phyloP scores from a whole-genome alignment of 176 grass and related monocot species.

The Eleusine indica region DNA sequence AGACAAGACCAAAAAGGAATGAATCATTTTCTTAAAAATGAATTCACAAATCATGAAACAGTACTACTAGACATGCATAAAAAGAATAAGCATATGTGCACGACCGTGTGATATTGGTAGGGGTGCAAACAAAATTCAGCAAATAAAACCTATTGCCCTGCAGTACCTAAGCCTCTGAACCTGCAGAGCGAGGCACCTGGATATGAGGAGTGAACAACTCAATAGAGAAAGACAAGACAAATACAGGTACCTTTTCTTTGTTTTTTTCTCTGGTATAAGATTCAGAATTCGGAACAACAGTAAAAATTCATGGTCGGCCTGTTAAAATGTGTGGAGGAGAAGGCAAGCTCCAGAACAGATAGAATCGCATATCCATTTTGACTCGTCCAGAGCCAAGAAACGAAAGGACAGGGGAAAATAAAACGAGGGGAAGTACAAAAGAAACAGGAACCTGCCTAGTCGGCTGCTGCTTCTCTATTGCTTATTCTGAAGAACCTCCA shows the following conservation, averaged over 20 bases:
- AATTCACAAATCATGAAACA: no score
- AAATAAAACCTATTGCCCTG: not conserved
- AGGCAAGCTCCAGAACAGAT: not conserved
- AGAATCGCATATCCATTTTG: constrained; percentile 30
- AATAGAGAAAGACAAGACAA: not conserved
- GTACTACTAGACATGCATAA: no score
- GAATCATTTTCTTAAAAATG: no score
- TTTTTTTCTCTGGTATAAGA: not conserved
- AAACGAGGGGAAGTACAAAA: not conserved
- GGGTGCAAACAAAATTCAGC: no score
- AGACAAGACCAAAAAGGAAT: no score
- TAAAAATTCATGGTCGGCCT: constrained; percentile 7
- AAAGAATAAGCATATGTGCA: no score
- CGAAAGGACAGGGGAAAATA: not conserved
- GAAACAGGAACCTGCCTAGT: constrained; percentile 11
- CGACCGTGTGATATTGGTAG: no score
- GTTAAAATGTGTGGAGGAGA: constrained; percentile 15
- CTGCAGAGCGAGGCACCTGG: not conserved
- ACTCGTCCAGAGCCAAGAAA: not conserved
- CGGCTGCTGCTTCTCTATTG: not conserved
- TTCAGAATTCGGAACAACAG: not conserved
- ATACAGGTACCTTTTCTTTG: not conserved
- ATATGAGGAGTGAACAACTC: not conserved
- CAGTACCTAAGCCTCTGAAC: not conserved
- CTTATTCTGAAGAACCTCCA: not conserved